phyloP scores from a whole-genome alignment of 2,329 filamentous ascomycete species.

The Arthrobotrys conoides region DNA sequence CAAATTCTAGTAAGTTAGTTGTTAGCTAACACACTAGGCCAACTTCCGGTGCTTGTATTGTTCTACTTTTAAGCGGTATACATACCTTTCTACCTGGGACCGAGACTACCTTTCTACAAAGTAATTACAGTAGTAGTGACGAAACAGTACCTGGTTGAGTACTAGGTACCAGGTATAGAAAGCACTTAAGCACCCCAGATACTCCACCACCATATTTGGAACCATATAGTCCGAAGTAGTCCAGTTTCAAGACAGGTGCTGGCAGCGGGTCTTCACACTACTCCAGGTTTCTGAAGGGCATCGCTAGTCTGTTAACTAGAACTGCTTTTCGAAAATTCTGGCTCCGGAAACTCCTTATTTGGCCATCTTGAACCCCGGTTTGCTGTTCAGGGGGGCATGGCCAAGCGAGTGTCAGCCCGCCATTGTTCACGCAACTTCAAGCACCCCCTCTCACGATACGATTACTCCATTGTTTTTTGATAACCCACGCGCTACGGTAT shows the following conservation, averaged over 20 bases:
- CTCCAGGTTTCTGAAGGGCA: neutral
- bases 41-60: no score
- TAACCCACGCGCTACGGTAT: neutral
- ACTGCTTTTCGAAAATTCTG: neutral
- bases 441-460: neutral
- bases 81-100: no score
- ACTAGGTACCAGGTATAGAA: no score
- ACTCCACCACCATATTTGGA: neutral
- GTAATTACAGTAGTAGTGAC: no score
- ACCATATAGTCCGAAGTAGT: conserved; percentile 1
- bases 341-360: neutral
- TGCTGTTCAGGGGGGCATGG: conserved; percentile 14
- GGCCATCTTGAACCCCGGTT: neutral
- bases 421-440: neutral
- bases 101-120: no score
- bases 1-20: no score
- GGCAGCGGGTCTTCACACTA: neutral
- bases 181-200: no score
- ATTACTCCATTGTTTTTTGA: neutral
- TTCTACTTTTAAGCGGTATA: no score
- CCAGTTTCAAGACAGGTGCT: no score
- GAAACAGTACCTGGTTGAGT: no score
- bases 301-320: neutral
- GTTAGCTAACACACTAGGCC: no score
- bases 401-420: conserved; percentile 1